phyloP scores from a whole-genome alignment of 73 alveolate genomes.

The Paramecium octaurelia region DNA sequence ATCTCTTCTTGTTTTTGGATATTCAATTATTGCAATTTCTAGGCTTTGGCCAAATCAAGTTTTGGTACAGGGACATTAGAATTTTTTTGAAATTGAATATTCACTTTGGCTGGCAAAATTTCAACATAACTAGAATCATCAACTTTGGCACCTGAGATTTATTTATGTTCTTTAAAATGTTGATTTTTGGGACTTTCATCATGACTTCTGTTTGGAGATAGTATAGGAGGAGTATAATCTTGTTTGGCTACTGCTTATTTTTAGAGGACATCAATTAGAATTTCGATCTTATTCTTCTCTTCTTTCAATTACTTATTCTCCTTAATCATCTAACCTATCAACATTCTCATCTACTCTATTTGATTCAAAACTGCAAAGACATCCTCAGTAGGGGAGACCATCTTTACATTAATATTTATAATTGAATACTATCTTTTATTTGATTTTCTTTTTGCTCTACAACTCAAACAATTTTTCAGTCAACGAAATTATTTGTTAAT shows the following conservation, averaged over 20 bases:
- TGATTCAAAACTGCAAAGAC: neutral
- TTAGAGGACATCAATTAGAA: neutral
- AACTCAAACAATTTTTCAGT: neutral
- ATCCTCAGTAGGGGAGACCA: constrained; percentile 11
- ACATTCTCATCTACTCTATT: constrained; percentile 42
- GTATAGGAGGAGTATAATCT: neutral
- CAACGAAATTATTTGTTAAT: neutral
- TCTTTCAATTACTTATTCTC: neutral
- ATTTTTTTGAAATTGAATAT: neutral
- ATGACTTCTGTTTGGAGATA: neutral
- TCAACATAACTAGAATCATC: constrained; percentile 49
- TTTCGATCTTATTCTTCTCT: neutral
- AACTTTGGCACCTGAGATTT: neutral
- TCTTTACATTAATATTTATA: neutral
- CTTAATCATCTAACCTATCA: neutral
- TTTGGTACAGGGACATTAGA: neutral
- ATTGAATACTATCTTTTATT: neutral
- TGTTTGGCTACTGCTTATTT: neutral
- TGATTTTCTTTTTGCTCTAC: neutral
- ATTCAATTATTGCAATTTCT: neutral
- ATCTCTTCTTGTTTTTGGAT: constrained; percentile 21
- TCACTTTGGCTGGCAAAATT: constrained; percentile 22
- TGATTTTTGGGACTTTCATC: neutral
- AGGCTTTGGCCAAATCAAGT: constrained; percentile 6
- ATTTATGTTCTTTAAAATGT: neutral